Evolutionary conservation across 371 early-diverging fungal genomes (phyloP).

Genomic region (Mucor racemosus): DNA sequence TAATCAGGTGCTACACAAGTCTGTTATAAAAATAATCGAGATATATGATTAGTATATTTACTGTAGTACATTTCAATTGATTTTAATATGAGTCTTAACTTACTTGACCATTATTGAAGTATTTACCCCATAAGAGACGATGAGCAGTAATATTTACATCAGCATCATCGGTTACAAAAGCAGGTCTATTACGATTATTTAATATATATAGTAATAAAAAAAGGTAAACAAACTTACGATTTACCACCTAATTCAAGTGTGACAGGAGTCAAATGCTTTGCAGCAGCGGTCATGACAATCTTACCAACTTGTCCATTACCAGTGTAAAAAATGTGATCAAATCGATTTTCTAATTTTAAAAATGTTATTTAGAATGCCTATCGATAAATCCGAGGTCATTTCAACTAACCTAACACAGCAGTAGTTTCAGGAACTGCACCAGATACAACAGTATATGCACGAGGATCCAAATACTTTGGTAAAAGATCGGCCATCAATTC

Average conservation of each 20-base stretch:
- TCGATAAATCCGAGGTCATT: not conserved
- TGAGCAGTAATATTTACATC: constrained; percentile 69
- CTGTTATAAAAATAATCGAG: constrained; percentile 31
- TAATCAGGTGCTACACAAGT: constrained; percentile 91
- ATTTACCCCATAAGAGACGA: constrained; percentile 81
- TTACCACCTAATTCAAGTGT: constrained; percentile 91
- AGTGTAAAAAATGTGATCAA: constrained; percentile 93
- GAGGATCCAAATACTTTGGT: constrained; percentile 76
- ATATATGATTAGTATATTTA: not conserved
- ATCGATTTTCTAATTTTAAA: constrained; percentile 47
- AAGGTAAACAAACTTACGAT: constrained; percentile 36
- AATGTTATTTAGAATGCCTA: constrained; percentile 3
- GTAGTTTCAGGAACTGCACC: constrained; percentile 81
- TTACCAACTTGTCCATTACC: constrained; percentile 83
- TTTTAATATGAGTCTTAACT: not conserved
- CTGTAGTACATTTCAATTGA: not conserved
- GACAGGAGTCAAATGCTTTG: constrained; percentile 76
- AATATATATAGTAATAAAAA: not conserved
- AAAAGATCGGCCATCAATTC: constrained; percentile 61
- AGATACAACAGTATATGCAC: constrained; percentile 70
- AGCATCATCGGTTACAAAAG: constrained; percentile 71
- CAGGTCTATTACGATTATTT: constrained; percentile 55
- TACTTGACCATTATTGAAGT: constrained; percentile 77
- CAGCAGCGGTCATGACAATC: constrained; percentile 79
- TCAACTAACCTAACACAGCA: constrained; percentile 53